A percentile compares a stretch with the other conserved stretches of the same genome.
Evolutionary conservation across 169 alveolate species (phyloP).

Genomic region (Ichthyophthirius multifiliis): DNA sequence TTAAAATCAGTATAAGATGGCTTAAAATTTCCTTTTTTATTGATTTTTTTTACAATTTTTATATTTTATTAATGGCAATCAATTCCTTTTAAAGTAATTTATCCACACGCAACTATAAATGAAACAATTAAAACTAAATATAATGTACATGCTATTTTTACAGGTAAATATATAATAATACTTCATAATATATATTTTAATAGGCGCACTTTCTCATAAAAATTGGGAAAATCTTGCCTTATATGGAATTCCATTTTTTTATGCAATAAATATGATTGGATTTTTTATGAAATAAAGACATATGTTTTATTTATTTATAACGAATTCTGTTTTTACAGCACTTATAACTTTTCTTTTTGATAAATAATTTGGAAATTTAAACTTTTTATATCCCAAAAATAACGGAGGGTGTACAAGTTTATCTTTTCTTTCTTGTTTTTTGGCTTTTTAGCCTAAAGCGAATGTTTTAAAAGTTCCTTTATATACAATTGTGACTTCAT

Average conservation of each 20-base stretch:
- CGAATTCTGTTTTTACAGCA: conserved; percentile 14
- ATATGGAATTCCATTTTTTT: conserved; percentile 28
- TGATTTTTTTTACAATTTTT: background rate
- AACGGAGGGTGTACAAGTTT: conserved; percentile 23
- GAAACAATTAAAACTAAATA: conserved; percentile 30
- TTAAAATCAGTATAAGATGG: background rate
- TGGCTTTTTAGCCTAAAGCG: conserved; percentile 10
- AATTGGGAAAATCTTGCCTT: conserved; percentile 23
- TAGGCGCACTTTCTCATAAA: background rate
- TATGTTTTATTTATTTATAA: conserved; percentile 10
- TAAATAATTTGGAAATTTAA: too few species aligned
- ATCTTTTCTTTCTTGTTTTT: conserved; percentile 22
- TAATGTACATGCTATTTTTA: conserved; percentile 22
- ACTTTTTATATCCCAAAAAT: conserved; percentile 42
- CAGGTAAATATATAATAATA: too few species aligned
- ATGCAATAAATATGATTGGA: conserved; percentile 15
- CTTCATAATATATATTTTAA: too few species aligned
- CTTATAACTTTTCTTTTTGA: conserved; percentile 28
- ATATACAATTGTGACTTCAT: conserved; percentile 16
- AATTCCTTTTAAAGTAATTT: conserved; percentile 13
- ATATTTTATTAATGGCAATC: conserved; percentile 8
- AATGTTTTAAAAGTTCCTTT: conserved; percentile 25
- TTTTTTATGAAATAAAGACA: background rate
- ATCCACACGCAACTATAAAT: conserved; percentile 20
- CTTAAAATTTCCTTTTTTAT: background rate